These are phyloP conservation scores for Paecilomyces fulvus DNA, from an alignment of 2,329 filamentous ascomycete species.

Conservation along the genomic window DNA sequence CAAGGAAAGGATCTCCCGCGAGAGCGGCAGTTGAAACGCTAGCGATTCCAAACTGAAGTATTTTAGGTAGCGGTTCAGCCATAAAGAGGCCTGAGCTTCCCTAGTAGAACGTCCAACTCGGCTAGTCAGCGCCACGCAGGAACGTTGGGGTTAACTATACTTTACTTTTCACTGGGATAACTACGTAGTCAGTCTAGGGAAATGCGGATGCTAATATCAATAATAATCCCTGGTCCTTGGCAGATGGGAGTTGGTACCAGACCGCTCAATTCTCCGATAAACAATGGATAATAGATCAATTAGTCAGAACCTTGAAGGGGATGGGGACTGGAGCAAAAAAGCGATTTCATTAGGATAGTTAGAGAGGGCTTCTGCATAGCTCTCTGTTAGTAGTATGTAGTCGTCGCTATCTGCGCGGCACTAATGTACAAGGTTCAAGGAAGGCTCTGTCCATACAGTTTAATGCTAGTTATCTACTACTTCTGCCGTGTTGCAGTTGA, in stretches of 20 bases:
- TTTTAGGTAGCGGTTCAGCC: background rate
- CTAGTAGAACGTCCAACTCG: background rate
- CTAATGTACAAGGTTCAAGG: background rate
- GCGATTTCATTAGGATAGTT: too few species aligned
- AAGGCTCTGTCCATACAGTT: background rate
- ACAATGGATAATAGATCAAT: background rate
- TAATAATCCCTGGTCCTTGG: background rate
- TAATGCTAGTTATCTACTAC: background rate
- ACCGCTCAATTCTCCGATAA: background rate
- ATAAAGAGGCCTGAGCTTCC: background rate
- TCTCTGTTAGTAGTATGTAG: background rate
- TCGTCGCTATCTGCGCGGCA: background rate
- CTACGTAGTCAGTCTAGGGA: background rate
- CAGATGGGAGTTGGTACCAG: background rate
- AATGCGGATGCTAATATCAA: background rate
- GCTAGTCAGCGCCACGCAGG: background rate
- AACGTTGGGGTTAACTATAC: background rate
- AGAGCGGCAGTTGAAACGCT: background rate
- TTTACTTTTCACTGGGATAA: background rate
- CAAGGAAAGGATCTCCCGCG: background rate
- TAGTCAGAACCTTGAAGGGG: background rate
- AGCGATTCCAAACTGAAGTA: background rate
- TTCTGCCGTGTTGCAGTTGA: background rate
- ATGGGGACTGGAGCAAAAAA: background rate
- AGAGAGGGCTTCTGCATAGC: background rate